Evolutionary conservation across 2,329 filamentous ascomycete species (phyloP), one percentile per base, ranked within the genome.

Genomic region (Penicillium sp.): DNA sequence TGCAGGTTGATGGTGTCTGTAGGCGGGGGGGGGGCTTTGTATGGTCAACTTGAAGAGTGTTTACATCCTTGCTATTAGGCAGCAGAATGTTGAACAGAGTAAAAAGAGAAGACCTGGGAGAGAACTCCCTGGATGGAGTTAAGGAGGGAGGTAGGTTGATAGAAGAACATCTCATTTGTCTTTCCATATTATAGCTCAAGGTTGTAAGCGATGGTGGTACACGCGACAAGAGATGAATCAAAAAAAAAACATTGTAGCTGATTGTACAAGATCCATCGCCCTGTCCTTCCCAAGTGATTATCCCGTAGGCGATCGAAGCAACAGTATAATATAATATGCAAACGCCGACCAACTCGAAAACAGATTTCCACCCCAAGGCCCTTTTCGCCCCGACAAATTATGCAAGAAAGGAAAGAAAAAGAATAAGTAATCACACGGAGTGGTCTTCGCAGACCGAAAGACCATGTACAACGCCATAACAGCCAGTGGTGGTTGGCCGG

Each of bases 331-430:
- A 62, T n/a, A 65, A 67, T 67, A 66, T 70, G 67, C 65, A 69
- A 69, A 65, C 64, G 59, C 67, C 66, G 43, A 52, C 37, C 15
- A 38, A 55, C 10, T 14, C 60, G 67, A 61, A 68, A 70, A 63
- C 70, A 71, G 60, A 66, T 61, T 63, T 51, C 62, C 67, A 60
- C 67, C 65, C 70, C 68, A 67, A 67, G 62, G 62, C 61, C 62
- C 54, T 54, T 57, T 59, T 61, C 50, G 58, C 65, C 61, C 63
- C 63, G 41, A 61, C 64, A 68, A 67, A 69, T 67, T 69, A 69
- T 69, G 67, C 67, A 69, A 65, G 48, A 68, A 62, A 54, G 54
- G 48, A 35, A 54, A 48, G 53, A 37, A 48, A 54, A 42, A 48
- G 43, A 56, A 47, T 37, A 62, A 57, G 57, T 12, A 42, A 57